These are phyloP conservation scores for Nephelium lappaceum DNA, from an alignment of 345 rosid genomes.

Conservation along the genomic window DNA sequence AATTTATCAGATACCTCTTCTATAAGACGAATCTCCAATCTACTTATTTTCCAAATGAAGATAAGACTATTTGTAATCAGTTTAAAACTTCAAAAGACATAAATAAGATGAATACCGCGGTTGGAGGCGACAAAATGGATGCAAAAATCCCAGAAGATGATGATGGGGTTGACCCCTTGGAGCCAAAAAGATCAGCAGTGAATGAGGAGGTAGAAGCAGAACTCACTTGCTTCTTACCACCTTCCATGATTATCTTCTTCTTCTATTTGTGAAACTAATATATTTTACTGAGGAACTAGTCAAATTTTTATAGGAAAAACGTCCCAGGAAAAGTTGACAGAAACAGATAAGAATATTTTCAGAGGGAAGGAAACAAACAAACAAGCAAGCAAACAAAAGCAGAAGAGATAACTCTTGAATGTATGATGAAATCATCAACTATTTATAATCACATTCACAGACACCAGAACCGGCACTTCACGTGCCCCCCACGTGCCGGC, in stretches of 20 bases:
- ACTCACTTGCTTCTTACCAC: slow-evolving; percentile 41
- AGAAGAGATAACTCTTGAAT: not conserved
- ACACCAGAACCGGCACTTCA: slow-evolving; percentile 24
- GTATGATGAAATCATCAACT: not conserved
- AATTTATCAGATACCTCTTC: not conserved
- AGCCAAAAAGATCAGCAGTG: slow-evolving; percentile 67
- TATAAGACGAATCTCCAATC: not conserved
- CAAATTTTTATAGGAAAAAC: not conserved
- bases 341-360: slow-evolving; percentile 1
- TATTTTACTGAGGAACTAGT: not conserved
- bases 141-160: slow-evolving; percentile 57
- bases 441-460: slow-evolving; percentile 27
- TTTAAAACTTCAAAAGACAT: no score
- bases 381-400: not conserved
- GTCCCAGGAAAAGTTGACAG: slow-evolving; percentile 6
- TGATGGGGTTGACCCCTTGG: slow-evolving; percentile 51
- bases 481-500: slow-evolving; percentile 45
- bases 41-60: not conserved
- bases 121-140: slow-evolving; percentile 67
- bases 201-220: slow-evolving; percentile 48
- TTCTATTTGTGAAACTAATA: not conserved
- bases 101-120: slow-evolving; percentile 39
- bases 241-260: slow-evolving; percentile 44
- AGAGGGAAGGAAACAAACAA: slow-evolving; percentile 6
- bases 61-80: not conserved